Percentiles rank a stretch among this genome's conserved stretches.
Conservation (phyloP, 2,329 filamentous ascomycete genomes). For the Helicocarpus griseus region DNA sequence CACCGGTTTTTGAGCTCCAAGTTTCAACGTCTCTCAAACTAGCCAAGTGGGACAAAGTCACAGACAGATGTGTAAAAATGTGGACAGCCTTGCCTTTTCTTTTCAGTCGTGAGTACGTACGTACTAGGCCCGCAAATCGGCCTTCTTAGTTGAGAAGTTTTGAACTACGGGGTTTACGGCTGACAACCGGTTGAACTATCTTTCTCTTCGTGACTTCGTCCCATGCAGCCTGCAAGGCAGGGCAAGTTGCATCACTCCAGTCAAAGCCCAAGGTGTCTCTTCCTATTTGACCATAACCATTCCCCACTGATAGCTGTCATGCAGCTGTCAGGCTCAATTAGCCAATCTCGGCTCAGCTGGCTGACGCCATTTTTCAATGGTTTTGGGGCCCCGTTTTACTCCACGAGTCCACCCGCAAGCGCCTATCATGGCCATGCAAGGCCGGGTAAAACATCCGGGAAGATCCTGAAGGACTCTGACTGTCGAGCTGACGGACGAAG, state of each 20-base stretch:
- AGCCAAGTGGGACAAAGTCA: not conserved
- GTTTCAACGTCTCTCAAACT: not conserved
- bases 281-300: not conserved
- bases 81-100: too few relatives aligned
- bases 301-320: constrained; percentile 2
- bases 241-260: too few relatives aligned
- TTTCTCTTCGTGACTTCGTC: not conserved
- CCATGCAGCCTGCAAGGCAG: too few relatives aligned
- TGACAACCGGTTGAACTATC: not conserved
- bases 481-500: not conserved
- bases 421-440: not conserved
- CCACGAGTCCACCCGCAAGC: not conserved
- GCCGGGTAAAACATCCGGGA: not conserved
- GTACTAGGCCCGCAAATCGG: too few relatives aligned
- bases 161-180: too few relatives aligned
- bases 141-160: too few relatives aligned
- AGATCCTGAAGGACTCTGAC: too few relatives aligned
- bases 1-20: not conserved
- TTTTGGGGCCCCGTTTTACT: not conserved
- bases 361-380: not conserved
- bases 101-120: too few relatives aligned
- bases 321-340: not conserved
- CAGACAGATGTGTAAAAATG: too few relatives aligned
- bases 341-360: not conserved
- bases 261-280: not conserved